Conservation (phyloP, 2,329 filamentous ascomycete species). For the Xylariomycetidae sp. region DNA sequence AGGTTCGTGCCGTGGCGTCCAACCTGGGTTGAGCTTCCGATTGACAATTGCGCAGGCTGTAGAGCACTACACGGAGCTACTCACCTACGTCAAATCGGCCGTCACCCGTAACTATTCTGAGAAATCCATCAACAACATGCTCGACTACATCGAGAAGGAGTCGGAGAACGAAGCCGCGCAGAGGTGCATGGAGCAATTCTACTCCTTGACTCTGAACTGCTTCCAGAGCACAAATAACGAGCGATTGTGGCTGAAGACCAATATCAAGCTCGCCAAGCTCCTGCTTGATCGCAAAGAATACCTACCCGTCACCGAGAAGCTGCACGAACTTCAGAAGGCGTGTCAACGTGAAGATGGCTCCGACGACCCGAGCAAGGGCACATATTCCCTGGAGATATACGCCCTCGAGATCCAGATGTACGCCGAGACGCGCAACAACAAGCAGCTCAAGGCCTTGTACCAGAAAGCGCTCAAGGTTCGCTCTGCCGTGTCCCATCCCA, state of each 20-base stretch:
- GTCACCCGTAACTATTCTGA: constrained; percentile 98
- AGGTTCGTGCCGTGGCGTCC: constrained; percentile 44
- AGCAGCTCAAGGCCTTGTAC: constrained; percentile 88
- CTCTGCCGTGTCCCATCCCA: constrained; percentile 95
- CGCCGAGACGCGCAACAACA: constrained; percentile 93
- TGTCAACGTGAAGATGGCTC: constrained; percentile 83
- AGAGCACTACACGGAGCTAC: constrained; percentile 86
- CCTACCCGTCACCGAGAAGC: constrained; percentile 68
- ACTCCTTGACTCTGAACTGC: constrained; percentile 84
- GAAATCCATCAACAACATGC: constrained; percentile 99
- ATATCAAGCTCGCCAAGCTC: constrained; percentile 89
- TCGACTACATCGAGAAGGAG: constrained; percentile 96
- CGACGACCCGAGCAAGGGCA: constrained; percentile 92
- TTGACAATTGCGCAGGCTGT: constrained; percentile 56
- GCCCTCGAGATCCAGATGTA: constrained; percentile 99
- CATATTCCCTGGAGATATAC: constrained; percentile 92
- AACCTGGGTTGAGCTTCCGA: constrained; percentile 2
- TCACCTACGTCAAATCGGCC: constrained; percentile 95
- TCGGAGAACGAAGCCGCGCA: constrained; percentile 62
- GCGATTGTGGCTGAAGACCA: constrained; percentile 94
- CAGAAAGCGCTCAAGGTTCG: constrained; percentile 85
- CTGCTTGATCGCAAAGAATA: constrained; percentile 92
- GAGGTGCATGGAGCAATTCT: constrained; percentile 88
- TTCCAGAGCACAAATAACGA: constrained; percentile 98
- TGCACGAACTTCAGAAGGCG: constrained; percentile 80